Conservation (phyloP, 495 filamentous ascomycete genomes). For the Penicillium antarcticum region DNA sequence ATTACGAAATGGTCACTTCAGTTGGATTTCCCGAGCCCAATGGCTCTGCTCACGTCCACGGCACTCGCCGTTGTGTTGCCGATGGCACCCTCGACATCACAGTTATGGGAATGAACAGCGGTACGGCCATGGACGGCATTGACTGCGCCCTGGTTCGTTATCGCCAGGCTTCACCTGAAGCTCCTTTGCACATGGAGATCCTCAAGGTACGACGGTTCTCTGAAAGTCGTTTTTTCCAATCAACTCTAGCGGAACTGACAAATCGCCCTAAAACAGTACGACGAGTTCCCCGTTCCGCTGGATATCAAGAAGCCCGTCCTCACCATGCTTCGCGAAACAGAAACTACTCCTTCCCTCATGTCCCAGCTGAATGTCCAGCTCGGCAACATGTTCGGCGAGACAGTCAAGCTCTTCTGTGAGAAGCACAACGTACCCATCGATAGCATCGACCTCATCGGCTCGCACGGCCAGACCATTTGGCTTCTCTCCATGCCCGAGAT, state of each 20-base stretch:
- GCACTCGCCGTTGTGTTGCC: slow-evolving; percentile 6
- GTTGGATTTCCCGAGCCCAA: slow-evolving; percentile 7
- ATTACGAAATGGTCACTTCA: slow-evolving; percentile 7
- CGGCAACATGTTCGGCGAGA: slow-evolving; percentile 48
- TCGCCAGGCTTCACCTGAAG: slow-evolving; percentile 43
- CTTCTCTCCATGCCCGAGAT: slow-evolving; percentile 50
- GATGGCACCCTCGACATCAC: slow-evolving; percentile 42
- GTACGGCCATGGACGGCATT: slow-evolving; percentile 47
- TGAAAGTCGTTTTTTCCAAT: not conserved
- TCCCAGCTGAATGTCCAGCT: slow-evolving; percentile 52
- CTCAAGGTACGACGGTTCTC: slow-evolving; percentile 28
- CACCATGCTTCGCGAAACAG: slow-evolving; percentile 51
- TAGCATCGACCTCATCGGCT: slow-evolving; percentile 51
- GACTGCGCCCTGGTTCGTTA: slow-evolving; percentile 51
- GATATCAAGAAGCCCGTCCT: slow-evolving; percentile 55
- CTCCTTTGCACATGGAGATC: slow-evolving; percentile 47
- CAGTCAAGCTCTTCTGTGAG: slow-evolving; percentile 44
- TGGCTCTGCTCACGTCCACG: slow-evolving; percentile 5
- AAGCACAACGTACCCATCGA: slow-evolving; percentile 42
- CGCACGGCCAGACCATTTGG: slow-evolving; percentile 60
- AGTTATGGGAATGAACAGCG: slow-evolving; percentile 50
- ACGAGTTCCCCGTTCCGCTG: slow-evolving; percentile 44
- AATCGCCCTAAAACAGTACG: slow-evolving; percentile 28
- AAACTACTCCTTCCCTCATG: slow-evolving; percentile 48
- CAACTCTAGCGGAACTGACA: slow-evolving; percentile 18